These are phyloP conservation scores for Metschnikowia continentalis DNA, from an alignment of 805 yeast species.

Conservation along the genomic window DNA sequence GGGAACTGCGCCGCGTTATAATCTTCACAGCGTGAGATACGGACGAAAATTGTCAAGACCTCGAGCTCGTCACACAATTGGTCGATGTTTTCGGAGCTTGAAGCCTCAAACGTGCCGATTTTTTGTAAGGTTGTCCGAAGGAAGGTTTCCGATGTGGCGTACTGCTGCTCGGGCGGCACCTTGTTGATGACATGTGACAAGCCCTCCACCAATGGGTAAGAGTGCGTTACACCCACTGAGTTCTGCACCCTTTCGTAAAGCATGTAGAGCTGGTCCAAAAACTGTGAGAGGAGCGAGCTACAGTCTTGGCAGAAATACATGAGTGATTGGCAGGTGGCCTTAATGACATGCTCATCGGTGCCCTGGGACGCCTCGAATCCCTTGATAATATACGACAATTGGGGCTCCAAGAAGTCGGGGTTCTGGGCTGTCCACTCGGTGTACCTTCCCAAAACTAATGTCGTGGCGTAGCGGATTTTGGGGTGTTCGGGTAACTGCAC, in stretches of 20 bases:
- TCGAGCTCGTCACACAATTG: slow-evolving; percentile 67
- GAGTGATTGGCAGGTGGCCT: slow-evolving; percentile 89
- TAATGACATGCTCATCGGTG: slow-evolving; percentile 46
- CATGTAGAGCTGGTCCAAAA: slow-evolving; percentile 68
- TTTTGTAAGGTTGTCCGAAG: slow-evolving; percentile 59
- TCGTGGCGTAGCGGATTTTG: slow-evolving; percentile 86
- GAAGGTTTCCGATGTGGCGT: slow-evolving; percentile 55
- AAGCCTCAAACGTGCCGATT: slow-evolving; percentile 26
- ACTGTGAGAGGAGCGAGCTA: slow-evolving; percentile 56
- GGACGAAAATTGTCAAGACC: slow-evolving; percentile 56
- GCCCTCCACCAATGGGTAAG: slow-evolving; percentile 83
- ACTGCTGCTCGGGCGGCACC: slow-evolving; percentile 50
- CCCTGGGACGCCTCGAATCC: slow-evolving; percentile 47
- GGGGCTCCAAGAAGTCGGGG: slow-evolving; percentile 76
- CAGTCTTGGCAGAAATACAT: slow-evolving; percentile 96
- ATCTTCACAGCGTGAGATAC: slow-evolving; percentile 48
- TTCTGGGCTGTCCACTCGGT: slow-evolving; percentile 92
- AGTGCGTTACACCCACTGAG: slow-evolving; percentile 59
- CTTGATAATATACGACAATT: slow-evolving; percentile 74
- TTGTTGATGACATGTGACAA: slow-evolving; percentile 75
- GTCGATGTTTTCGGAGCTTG: slow-evolving; percentile 21
- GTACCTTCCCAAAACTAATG: slow-evolving; percentile 90
- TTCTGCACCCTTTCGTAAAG: slow-evolving; percentile 57
- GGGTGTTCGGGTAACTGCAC: slow-evolving; percentile 77
- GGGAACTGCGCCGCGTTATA: slow-evolving; percentile 42